Evolutionary conservation across 2,329 filamentous ascomycete genomes (phyloP), one percentile per base, ranked within the genome.

Genomic region (Exserohilum rostratum): DNA sequence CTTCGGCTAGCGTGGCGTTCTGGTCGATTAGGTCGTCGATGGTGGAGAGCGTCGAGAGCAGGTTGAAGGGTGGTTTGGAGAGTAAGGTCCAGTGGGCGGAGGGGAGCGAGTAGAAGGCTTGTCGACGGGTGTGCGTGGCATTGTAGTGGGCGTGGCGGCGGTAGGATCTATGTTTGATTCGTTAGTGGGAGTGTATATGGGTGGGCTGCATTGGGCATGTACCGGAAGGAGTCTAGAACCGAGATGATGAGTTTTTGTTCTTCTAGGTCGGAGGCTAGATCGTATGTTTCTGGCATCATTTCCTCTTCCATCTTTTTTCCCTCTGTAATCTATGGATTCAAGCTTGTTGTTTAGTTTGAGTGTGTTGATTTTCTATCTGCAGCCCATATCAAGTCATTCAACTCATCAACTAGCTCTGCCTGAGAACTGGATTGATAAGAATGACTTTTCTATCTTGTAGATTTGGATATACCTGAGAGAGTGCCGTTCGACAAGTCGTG

Each of bases 31-130:
- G 91, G 51, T 89, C 86, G 69, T 99, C 96, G 11, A 96, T 85
- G 44, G 83, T 84, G 62, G 89, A 85, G 31, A 99, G 84, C 0
- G 87, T 91, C 31, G 92, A 86, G 6, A 96, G 83, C 48, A 95
- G 87, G 53, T 87, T 90, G 79, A 98, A 96, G 0, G 93, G 93
- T 0, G 90, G 87, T 4, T 83, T 83, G 0, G 91, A 87, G 0
- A 99, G 84, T 70, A 96, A 83, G 68, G 90, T 85, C 87, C 91
- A 95, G 73, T 99, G 93, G 1, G 83, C 80, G 54, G 88, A 86
- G 1, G 93, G 91, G 5, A 99, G 82, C 7, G 92, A 90, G 74
- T 98, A 99, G 77, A 99, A 97, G 12, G 91, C 89, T 75, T 95
- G 92, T 25, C 96, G 87, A 18, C 95, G 88, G 15, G 93, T 83